Evolutionary conservation across 1,284 basidiomycete species (phyloP), one percentile per base, ranked within the genome.

Genomic region (Laetiporus sulphureus): DNA sequence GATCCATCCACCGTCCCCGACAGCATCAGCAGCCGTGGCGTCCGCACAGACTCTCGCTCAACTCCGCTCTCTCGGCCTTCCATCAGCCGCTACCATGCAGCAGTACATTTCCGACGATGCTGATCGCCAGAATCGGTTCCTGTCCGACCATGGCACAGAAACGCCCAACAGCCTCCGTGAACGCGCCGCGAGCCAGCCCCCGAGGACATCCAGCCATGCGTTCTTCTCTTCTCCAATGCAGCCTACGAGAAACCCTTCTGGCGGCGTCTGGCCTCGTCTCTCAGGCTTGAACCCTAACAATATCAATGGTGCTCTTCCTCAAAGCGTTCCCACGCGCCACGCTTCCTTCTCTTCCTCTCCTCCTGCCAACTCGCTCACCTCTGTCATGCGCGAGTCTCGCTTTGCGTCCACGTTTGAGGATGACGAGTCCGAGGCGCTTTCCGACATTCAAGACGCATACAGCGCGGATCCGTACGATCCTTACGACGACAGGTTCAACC

Each of bases 351-450:
- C 79, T 31, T 51, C 58, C 34, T 56, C 59, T 25, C 54, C 60
- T 23, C 56, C 72, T 29, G 69, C 71, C 49, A 63, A 68, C 32
- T 69, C 72, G 40, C 79, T 83, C 56, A 64, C 71, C 20, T 75
- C 76, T 31, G 68, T 73, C 27, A 78, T 84, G 71, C 75, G 81
- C 44, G 81, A 79, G 40, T 66, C 69, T 27, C 69, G 77, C 29
- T 77, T 83, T 54, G 66, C 73, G 7, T 80, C 77, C 38, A 81
- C 79, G 3, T 75, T 83, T 57, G 83, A 85, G 60, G 83, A 85
- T 52, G 82, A 85, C 61, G 82, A 85, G 61, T 74, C 72, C 2
- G 79, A 81, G 44, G 69, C 68, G 8, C 60, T 72, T 20, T 75
- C 71, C 38, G 73, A 74, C 54, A 67, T 53, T 35, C 51, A 58